These are phyloP conservation scores for Chlamydomonas sp. DNA, from an alignment of 139 green algal genomes.

Conservation along the genomic window DNA sequence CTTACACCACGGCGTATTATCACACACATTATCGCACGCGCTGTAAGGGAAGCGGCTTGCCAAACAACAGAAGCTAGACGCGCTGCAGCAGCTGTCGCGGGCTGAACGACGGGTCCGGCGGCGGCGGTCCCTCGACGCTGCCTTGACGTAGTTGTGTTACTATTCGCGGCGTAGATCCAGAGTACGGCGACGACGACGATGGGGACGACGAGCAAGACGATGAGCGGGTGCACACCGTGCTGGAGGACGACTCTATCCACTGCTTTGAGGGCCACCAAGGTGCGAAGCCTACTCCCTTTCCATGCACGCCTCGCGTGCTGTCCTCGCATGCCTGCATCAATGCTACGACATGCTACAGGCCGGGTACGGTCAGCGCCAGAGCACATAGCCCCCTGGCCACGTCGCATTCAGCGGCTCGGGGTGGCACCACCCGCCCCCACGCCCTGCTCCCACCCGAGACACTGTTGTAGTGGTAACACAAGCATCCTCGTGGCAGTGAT, in stretches of 20 bases:
- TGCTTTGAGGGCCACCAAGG: slow-evolving; percentile 73
- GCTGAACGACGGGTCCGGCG: neutral
- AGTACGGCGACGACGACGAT: slow-evolving; percentile 36
- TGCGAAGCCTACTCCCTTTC: neutral
- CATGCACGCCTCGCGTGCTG: neutral
- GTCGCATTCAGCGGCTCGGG: neutral
- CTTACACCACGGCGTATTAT: too few species aligned
- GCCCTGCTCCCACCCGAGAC: neutral
- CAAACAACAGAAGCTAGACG: too few species aligned
- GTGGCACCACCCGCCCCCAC: neutral
- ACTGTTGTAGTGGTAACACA: neutral
- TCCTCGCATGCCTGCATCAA: too few species aligned
- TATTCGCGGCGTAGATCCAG: neutral
- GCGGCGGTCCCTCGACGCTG: neutral
- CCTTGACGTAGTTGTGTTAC: neutral
- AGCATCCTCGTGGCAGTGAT: neutral
- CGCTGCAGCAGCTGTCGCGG: too few species aligned
- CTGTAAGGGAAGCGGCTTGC: too few species aligned
- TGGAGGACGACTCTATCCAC: slow-evolving; percentile 76
- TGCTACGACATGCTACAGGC: too few species aligned
- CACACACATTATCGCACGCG: neutral
- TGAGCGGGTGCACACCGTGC: slow-evolving; percentile 1
- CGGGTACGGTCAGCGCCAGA: too few species aligned
- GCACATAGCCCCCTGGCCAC: too few species aligned
- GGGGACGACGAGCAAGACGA: slow-evolving; percentile 47